phyloP scores from a whole-genome alignment of 208 protist genomes.

The Trypanosoma caninum region DNA sequence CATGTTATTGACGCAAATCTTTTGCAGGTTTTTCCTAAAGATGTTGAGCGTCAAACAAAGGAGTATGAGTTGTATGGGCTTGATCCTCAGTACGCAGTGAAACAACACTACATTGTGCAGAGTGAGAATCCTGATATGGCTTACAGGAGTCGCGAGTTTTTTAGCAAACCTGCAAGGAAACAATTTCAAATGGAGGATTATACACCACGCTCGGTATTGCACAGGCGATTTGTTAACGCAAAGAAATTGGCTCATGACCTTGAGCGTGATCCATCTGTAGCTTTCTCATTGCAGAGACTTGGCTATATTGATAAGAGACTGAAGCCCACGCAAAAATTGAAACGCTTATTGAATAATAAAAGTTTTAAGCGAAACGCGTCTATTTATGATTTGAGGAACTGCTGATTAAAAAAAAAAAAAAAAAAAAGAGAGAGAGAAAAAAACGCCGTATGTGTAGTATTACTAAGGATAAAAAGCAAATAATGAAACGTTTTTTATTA shows the following conservation, averaged over 20 bases:
- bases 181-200: conserved; percentile 86
- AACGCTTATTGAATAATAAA: conserved; percentile 33
- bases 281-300: conserved; percentile 37
- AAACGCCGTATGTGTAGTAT: too few species aligned
- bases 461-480: too few species aligned
- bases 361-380: conserved; percentile 24
- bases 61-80: conserved; percentile 66
- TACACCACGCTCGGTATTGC: conserved; percentile 49
- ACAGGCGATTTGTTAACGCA: conserved; percentile 56
- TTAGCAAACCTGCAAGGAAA: conserved; percentile 44
- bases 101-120: conserved; percentile 76
- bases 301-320: conserved; percentile 49
- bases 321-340: conserved; percentile 48
- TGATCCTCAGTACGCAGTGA: conserved; percentile 79
- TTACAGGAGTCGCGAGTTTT: conserved; percentile 72
- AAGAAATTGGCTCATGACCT: conserved; percentile 52
- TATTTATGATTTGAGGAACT: conserved; percentile 1
- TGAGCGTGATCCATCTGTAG: conserved; percentile 46
- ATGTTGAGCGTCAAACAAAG: conserved; percentile 64
- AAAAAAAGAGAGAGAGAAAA: background rate
- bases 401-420: conserved; percentile 6
- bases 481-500: background rate
- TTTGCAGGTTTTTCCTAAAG: conserved; percentile 18
- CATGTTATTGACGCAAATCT: conserved; percentile 57
- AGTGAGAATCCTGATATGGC: conserved; percentile 70